Evolutionary conservation across 345 rosid genomes (phyloP).

Genomic region (Hevea brasiliensis): DNA sequence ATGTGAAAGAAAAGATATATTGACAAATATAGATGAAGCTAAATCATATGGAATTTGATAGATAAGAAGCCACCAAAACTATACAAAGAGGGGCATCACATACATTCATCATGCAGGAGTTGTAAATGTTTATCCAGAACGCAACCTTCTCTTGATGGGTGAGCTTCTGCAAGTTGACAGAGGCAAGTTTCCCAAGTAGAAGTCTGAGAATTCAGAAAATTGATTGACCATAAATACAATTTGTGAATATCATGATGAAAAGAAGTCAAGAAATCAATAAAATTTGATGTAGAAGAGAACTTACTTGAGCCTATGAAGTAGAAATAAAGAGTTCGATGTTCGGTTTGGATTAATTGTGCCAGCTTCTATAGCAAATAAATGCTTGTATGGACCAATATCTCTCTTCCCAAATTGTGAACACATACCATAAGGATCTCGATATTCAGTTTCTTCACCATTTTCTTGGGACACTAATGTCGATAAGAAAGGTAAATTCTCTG

Average conservation of each 20-base stretch:
- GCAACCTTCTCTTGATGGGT: conserved; percentile 89
- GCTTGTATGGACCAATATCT: conserved; percentile 68
- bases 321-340: conserved; percentile 54
- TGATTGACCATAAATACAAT: background rate
- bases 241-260: background rate
- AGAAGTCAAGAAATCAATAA: background rate
- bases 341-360: conserved; percentile 47
- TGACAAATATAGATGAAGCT: background rate
- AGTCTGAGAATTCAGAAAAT: conserved; percentile 43
- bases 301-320: conserved; percentile 65
- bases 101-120: conserved; percentile 92
- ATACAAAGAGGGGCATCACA: conserved; percentile 16
- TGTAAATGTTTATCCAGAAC: conserved; percentile 90
- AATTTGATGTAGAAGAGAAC: conserved; percentile 11
- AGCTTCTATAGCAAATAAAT: conserved; percentile 48
- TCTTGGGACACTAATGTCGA: conserved; percentile 32
- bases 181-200: conserved; percentile 55
- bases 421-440: conserved; percentile 57
- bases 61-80: background rate
- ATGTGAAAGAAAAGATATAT: background rate
- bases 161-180: conserved; percentile 54
- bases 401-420: conserved; percentile 49
- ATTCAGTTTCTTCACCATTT: conserved; percentile 29
- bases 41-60: background rate
- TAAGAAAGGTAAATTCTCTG: conserved; percentile 34